A percentile compares a stretch with the other conserved stretches of the same genome.
These are phyloP conservation scores for Quillaja saponaria DNA, from an alignment of 306 rosid species.

Conservation along the genomic window DNA sequence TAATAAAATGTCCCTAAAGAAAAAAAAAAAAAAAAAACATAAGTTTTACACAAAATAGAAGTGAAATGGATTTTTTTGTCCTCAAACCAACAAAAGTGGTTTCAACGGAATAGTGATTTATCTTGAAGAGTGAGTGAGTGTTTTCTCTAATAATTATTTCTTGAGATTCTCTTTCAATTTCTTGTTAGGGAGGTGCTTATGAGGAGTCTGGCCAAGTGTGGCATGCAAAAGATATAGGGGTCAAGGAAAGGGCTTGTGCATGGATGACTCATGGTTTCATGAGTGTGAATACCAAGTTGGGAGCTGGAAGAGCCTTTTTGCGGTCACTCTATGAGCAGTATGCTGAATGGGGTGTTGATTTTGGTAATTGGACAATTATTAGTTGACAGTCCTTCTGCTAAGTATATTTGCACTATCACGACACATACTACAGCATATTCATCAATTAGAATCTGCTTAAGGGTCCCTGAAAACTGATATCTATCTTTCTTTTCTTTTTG, in stretches of 20 bases:
- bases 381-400: slow-evolving; percentile 21
- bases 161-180: slow-evolving; percentile 26
- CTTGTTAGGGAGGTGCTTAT: slow-evolving; percentile 61
- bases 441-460: slow-evolving; percentile 13
- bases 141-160: slow-evolving; percentile 1
- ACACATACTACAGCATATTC: slow-evolving; percentile 15
- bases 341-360: slow-evolving; percentile 93
- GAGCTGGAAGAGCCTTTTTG: slow-evolving; percentile 89
- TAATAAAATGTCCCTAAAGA: not conserved
- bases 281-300: slow-evolving; percentile 77
- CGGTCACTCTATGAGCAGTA: slow-evolving; percentile 80
- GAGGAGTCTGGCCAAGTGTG: slow-evolving; percentile 70
- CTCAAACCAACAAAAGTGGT: not conserved
- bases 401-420: not conserved
- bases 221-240: slow-evolving; percentile 82
- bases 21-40: too few species aligned
- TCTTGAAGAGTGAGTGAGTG: slow-evolving; percentile 2
- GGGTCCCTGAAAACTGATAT: slow-evolving; percentile 13
- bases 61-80: not conserved
- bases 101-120: not conserved
- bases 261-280: slow-evolving; percentile 95
- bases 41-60: not conserved
- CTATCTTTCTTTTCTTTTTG: too few species aligned
- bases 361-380: slow-evolving; percentile 53
- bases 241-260: slow-evolving; percentile 64